Percentiles rank a stretch among this genome's conserved stretches.
Conservation (phyloP, 768 basidiomycete genomes). For the Phylloporus sp. region DNA sequence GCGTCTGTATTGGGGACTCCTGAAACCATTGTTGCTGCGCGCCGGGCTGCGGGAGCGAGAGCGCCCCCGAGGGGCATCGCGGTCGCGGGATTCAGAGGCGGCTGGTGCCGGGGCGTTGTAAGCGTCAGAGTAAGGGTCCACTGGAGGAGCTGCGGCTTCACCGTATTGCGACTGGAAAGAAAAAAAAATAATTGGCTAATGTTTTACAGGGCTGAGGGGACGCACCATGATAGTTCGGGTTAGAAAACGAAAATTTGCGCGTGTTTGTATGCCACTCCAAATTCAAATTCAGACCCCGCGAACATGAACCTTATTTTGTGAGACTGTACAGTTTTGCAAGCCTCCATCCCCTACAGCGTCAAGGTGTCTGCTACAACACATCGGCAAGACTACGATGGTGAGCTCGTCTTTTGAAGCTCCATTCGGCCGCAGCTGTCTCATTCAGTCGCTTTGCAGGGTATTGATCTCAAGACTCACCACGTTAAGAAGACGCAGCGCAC, state of each 20-base stretch:
- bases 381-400: constrained; percentile 78
- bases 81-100: constrained; percentile 44
- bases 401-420: constrained; percentile 46
- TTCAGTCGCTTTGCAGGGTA: constrained; percentile 57
- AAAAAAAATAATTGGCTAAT: not conserved
- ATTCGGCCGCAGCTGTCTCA: constrained; percentile 20
- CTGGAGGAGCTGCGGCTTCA: constrained; percentile 52
- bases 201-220: constrained; percentile 6
- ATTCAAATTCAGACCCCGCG: constrained; percentile 28
- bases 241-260: constrained; percentile 40
- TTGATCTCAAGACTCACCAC: constrained; percentile 94
- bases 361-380: constrained; percentile 48
- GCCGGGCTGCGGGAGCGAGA: constrained; percentile 73
- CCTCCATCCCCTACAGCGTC: constrained; percentile 38
- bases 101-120: constrained; percentile 64
- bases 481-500: constrained; percentile 96
- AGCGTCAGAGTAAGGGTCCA: constrained; percentile 81
- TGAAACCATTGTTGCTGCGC: constrained; percentile 49
- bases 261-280: constrained; percentile 37
- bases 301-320: constrained; percentile 34
- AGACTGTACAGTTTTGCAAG: constrained; percentile 68
- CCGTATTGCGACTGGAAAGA: constrained; percentile 51
- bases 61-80: constrained; percentile 60
- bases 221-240: constrained; percentile 70
- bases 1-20: constrained; percentile 55